Conservation (phyloP, 352 stramenopile species). For the Pythium utonaiense region DNA sequence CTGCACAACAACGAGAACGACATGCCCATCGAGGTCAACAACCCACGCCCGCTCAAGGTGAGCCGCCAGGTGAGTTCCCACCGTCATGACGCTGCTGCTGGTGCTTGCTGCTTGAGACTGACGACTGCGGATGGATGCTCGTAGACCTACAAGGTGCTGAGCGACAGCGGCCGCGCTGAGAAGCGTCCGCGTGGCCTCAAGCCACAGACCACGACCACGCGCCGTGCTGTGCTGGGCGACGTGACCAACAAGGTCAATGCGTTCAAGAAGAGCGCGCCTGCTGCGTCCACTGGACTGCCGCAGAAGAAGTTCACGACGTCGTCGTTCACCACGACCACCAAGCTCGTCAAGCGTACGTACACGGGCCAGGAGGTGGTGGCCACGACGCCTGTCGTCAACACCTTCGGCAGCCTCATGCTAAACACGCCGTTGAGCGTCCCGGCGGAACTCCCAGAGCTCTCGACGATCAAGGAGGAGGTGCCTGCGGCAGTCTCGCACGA, state of each 20-base stretch:
- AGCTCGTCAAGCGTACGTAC: conserved; percentile 24
- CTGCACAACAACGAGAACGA: conserved; percentile 78
- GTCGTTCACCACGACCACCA: conserved; percentile 17
- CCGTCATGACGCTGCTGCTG: too few species aligned
- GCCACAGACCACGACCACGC: conserved; percentile 25
- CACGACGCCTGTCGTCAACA: conserved; percentile 33
- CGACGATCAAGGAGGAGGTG: conserved; percentile 27
- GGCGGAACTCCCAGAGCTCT: conserved; percentile 17
- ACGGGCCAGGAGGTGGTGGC: conserved; percentile 16
- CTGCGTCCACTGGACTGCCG: conserved; percentile 24
- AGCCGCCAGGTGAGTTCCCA: conserved; percentile 25
- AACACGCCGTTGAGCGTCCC: conserved; percentile 28
- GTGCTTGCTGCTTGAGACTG: neutral
- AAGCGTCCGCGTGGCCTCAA: conserved; percentile 61
- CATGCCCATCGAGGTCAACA: conserved; percentile 32
- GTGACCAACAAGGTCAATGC: conserved; percentile 76
- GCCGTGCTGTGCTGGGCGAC: conserved; percentile 53
- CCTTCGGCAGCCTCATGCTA: conserved; percentile 35
- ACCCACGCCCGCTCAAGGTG: conserved; percentile 50
- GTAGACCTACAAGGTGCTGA: conserved; percentile 43
- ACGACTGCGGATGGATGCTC: neutral
- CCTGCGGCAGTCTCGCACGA: conserved; percentile 33
- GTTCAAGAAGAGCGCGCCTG: conserved; percentile 64
- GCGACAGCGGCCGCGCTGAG: conserved; percentile 41
- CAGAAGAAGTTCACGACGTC: conserved; percentile 39